phyloP scores from a whole-genome alignment of 768 basidiomycete species.

The Galerina marginata region DNA sequence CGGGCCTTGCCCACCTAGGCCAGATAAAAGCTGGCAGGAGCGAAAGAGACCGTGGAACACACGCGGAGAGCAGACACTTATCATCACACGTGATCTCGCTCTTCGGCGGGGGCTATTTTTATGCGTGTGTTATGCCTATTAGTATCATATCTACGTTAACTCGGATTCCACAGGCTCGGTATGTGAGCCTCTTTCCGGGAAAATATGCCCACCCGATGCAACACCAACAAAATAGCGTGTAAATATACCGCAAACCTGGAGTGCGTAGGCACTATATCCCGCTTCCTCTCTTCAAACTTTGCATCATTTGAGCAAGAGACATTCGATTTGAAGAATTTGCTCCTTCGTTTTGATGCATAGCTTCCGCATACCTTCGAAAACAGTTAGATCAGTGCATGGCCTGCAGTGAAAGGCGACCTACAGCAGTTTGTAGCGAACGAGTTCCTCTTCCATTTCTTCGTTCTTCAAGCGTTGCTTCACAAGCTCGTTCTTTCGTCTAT shows the following conservation, averaged over 20 bases:
- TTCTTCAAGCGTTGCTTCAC: conserved; percentile 88
- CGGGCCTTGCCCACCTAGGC: background rate
- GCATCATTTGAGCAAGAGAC: conserved; percentile 53
- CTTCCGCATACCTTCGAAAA: conserved; percentile 61
- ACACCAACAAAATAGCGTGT: too few species aligned
- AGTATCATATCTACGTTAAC: too few species aligned
- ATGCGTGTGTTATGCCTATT: too few species aligned
- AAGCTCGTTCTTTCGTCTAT: conserved; percentile 73
- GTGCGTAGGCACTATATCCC: conserved; percentile 12
- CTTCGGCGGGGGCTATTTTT: too few species aligned
- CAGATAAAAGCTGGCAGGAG: conserved; percentile 3
- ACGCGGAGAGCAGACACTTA: too few species aligned
- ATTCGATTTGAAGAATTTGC: conserved; percentile 70
- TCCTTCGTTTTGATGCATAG: conserved; percentile 79
- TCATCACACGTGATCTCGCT: conserved; percentile 1
- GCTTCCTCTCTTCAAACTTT: conserved; percentile 45
- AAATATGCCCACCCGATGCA: too few species aligned
- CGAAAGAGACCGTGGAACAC: too few species aligned
- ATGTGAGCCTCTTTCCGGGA: too few species aligned
- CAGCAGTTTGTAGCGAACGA: conserved; percentile 94
- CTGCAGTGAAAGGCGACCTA: conserved; percentile 41
- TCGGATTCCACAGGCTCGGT: too few species aligned
- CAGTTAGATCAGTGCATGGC: background rate
- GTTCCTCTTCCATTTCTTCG: conserved; percentile 92
- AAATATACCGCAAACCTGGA: background rate